phyloP scores from a whole-genome alignment of 208 protist species.

The Wallacemonas sp. region DNA sequence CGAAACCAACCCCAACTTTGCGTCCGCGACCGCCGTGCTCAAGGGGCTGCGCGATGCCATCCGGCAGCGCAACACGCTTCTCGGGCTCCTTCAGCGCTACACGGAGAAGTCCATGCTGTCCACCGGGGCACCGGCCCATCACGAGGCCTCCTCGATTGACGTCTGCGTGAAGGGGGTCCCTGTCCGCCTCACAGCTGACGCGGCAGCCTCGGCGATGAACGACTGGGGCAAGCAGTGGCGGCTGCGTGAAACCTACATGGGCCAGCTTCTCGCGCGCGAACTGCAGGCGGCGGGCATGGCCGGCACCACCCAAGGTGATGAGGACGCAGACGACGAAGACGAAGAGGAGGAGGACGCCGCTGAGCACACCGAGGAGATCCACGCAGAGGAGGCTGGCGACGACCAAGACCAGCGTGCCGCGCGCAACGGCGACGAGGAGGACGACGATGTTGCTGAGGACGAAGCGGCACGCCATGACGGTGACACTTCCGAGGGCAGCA shows the following conservation, averaged over 20 bases:
- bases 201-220: slow-evolving; percentile 16
- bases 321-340: slow-evolving; percentile 25
- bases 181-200: neutral
- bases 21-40: slow-evolving; percentile 64
- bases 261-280: slow-evolving; percentile 40
- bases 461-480: slow-evolving; percentile 2
- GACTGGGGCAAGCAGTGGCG: slow-evolving; percentile 36
- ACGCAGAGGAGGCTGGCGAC: neutral
- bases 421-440: slow-evolving; percentile 15
- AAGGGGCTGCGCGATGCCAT: slow-evolving; percentile 51
- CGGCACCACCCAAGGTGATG: slow-evolving; percentile 8
- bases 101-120: slow-evolving; percentile 5
- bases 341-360: slow-evolving; percentile 26
- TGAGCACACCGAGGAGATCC: slow-evolving; percentile 5
- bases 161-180: neutral
- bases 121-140: neutral
- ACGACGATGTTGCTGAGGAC: slow-evolving; percentile 15
- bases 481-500: slow-evolving; percentile 3
- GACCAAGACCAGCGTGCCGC: neutral
- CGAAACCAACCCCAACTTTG: slow-evolving; percentile 60
- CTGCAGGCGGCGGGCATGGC: slow-evolving; percentile 24
- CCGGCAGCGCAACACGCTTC: slow-evolving; percentile 15
- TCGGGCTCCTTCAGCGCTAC: slow-evolving; percentile 10
- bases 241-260: slow-evolving; percentile 52
- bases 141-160: slow-evolving; percentile 16